Conservation (phyloP, 2,329 filamentous ascomycete species). For the Huntiella decipiens region DNA sequence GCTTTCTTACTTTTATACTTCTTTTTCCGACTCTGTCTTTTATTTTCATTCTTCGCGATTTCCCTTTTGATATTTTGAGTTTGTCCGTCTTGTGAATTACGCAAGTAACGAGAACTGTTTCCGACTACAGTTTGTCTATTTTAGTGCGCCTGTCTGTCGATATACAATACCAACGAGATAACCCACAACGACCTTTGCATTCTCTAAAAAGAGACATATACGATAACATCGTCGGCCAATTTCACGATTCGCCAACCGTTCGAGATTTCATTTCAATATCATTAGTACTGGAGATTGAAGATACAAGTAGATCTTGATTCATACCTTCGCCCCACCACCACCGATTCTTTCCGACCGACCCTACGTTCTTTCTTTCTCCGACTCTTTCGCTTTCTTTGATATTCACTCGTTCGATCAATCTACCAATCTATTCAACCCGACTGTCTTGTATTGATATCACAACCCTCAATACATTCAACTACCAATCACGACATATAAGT, state of each 20-base stretch:
- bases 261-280: too few relatives aligned
- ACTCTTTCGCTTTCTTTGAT: too few relatives aligned
- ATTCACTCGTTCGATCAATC: not conserved
- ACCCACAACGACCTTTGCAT: too few relatives aligned
- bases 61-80: not conserved
- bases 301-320: conserved; percentile 1
- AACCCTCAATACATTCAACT: not conserved
- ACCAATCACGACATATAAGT: not conserved
- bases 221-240: too few relatives aligned
- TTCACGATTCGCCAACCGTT: too few relatives aligned
- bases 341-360: conserved; percentile 2
- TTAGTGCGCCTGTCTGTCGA: too few relatives aligned
- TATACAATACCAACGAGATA: too few relatives aligned
- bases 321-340: not conserved
- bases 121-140: too few relatives aligned
- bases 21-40: not conserved
- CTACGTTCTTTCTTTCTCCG: conserved; percentile 3
- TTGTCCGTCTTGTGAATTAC: too few relatives aligned
- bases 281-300: too few relatives aligned
- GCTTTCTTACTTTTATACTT: not conserved
- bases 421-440: not conserved
- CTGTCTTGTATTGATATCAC: not conserved
- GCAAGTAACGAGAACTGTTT: too few relatives aligned
- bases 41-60: not conserved
- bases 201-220: too few relatives aligned